A percentile compares a stretch with the other conserved stretches of the same genome.
phyloP scores from a whole-genome alignment of 2,329 filamentous ascomycete species.

The Colletotrichum brevisporum region DNA sequence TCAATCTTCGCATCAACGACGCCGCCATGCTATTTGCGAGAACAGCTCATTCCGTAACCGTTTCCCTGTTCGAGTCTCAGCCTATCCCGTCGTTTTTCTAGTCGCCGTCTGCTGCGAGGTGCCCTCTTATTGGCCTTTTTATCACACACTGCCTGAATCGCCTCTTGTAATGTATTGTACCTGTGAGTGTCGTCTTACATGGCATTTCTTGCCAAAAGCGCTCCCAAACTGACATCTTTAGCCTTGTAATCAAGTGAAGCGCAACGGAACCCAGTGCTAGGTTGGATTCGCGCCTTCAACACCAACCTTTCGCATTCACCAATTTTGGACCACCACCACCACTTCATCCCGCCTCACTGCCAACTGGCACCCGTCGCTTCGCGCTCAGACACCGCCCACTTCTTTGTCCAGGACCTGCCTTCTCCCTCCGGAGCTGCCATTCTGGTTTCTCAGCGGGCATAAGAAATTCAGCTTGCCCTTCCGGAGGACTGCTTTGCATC shows the following conservation, averaged over 20 bases:
- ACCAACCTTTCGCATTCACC: neutral
- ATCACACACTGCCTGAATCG: conserved; percentile 1
- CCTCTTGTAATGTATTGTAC: conserved; percentile 34
- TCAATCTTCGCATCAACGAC: neutral
- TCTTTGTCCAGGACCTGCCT: neutral
- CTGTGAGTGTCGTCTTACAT: conserved; percentile 12
- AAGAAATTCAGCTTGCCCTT: neutral
- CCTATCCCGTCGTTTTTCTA: conserved; percentile 22
- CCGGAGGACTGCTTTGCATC: neutral
- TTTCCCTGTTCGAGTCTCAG: conserved; percentile 21
- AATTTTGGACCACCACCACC: neutral
- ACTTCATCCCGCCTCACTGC: neutral
- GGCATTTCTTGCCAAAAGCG: neutral
- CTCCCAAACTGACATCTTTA: conserved; percentile 1
- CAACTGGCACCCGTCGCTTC: neutral
- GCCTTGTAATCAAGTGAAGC: conserved; percentile 13
- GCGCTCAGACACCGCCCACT: neutral
- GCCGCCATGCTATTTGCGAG: conserved; percentile 40
- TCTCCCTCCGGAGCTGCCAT: neutral
- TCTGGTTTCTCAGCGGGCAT: neutral
- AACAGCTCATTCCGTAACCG: conserved; percentile 6
- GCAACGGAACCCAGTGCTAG: neutral
- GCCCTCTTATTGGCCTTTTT: conserved; percentile 2
- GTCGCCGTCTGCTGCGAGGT: conserved; percentile 10
- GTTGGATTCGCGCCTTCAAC: neutral